phyloP scores from a whole-genome alignment of 164 flowering plant species.

The Aristolochia contorta region DNA sequence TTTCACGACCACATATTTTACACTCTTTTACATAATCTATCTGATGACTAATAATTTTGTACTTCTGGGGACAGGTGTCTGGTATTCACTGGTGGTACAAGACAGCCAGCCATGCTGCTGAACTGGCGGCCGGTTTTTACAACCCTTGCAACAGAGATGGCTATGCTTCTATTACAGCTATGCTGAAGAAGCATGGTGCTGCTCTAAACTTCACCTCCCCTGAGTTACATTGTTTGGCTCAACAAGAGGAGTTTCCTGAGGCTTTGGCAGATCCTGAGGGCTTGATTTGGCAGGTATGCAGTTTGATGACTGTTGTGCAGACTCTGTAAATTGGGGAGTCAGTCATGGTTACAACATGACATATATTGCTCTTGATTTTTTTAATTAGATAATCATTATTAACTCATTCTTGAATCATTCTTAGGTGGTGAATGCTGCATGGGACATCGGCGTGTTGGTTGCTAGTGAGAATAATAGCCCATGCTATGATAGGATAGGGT shows the following conservation, averaged over 20 bases:
- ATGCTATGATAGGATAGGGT: constrained; percentile 63
- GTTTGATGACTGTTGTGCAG: background rate
- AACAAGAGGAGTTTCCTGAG: constrained; percentile 46
- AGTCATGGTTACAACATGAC: too few relatives aligned
- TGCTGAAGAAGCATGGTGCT: constrained; percentile 75
- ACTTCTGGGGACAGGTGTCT: constrained; percentile 46
- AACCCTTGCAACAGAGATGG: constrained; percentile 87
- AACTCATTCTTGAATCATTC: background rate
- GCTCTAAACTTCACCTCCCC: constrained; percentile 51
- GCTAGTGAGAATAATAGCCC: constrained; percentile 67
- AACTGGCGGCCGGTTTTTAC: constrained; percentile 82
- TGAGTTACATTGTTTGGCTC: constrained; percentile 42
- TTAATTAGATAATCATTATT: background rate
- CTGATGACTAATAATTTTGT: background rate
- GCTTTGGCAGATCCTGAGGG: constrained; percentile 76
- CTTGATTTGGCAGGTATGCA: constrained; percentile 80
- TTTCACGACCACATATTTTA: background rate
- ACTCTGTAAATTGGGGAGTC: background rate
- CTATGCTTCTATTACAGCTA: constrained; percentile 54
- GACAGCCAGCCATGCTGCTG: constrained; percentile 94
- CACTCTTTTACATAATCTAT: background rate
- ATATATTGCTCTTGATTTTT: background rate
- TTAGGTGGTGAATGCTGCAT: constrained; percentile 85
- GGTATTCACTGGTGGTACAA: constrained; percentile 96
- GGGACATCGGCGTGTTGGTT: constrained; percentile 63